A percentile compares a stretch with the other conserved stretches of the same genome.
phyloP scores from a whole-genome alignment of 2,329 filamentous ascomycete species.

The Phyllosticta citribraziliensis region DNA sequence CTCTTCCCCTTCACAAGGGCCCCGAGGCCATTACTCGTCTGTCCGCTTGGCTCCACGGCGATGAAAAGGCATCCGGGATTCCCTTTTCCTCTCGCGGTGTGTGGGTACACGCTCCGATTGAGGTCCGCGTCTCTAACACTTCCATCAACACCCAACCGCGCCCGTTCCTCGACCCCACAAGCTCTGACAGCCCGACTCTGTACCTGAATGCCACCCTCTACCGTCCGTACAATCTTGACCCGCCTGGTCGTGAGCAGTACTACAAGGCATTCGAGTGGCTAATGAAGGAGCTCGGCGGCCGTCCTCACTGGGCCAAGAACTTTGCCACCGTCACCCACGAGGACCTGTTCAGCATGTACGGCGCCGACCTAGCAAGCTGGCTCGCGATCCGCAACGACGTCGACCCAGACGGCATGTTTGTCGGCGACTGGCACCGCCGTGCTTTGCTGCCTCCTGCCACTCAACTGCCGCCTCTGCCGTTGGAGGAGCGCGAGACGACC shows the following conservation, averaged over 20 bases:
- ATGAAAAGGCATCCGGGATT: conserved; percentile 60
- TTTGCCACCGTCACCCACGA: conserved; percentile 51
- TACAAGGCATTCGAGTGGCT: conserved; percentile 87
- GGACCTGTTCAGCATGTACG: conserved; percentile 61
- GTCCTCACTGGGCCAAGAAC: conserved; percentile 91
- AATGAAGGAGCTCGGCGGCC: conserved; percentile 74
- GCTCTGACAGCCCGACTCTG: conserved; percentile 58
- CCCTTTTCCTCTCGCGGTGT: conserved; percentile 71
- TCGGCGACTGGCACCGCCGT: conserved; percentile 80
- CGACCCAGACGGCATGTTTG: conserved; percentile 77
- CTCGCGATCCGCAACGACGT: conserved; percentile 56
- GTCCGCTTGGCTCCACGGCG: conserved; percentile 74
- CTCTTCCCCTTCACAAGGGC: conserved; percentile 72
- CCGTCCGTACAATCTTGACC: conserved; percentile 67
- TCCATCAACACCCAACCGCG: conserved; percentile 39
- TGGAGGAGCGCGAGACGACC: conserved; percentile 36
- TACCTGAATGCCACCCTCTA: conserved; percentile 90
- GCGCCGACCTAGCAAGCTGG: conserved; percentile 56
- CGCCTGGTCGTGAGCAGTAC: conserved; percentile 65
- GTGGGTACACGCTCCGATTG: conserved; percentile 82
- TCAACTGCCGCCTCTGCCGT: conserved; percentile 22
- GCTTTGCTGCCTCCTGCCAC: conserved; percentile 40
- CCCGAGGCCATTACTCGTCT: conserved; percentile 79
- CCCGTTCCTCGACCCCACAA: conserved; percentile 65
- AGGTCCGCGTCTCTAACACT: conserved; percentile 78